Conservation (phyloP, 306 rosid species). For the Morella rubra region DNA sequence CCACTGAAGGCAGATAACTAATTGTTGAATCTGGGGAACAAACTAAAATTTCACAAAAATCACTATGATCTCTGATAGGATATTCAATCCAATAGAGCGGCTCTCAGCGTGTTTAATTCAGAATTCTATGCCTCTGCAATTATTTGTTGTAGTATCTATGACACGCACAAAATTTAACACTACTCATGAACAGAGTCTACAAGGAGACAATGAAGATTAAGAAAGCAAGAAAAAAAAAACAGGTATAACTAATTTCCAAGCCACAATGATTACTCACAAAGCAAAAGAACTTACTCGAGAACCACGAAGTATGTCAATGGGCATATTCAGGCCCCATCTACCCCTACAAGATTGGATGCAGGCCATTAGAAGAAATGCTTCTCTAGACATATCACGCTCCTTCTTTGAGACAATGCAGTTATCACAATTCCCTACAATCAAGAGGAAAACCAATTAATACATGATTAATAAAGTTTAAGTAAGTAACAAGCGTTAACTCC, state of each 20-base stretch:
- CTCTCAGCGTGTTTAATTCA: not conserved
- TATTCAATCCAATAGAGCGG: not conserved
- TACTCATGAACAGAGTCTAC: not conserved
- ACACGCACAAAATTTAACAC: not conserved
- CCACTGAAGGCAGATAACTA: not conserved
- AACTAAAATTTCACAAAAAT: too few relatives aligned
- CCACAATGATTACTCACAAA: constrained; percentile 1
- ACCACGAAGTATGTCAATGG: constrained; percentile 80
- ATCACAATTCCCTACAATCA: constrained; percentile 76
- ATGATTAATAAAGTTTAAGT: not conserved
- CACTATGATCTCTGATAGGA: not conserved
- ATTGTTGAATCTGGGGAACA: too few relatives aligned
- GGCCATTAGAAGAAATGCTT: constrained; percentile 86
- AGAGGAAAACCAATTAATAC: constrained; percentile 21
- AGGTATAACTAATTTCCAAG: not conserved
- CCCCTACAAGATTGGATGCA: constrained; percentile 73
- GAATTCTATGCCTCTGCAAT: not conserved
- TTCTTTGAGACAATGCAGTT: constrained; percentile 63
- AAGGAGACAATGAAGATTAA: constrained; percentile 7
- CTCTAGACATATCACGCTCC: constrained; percentile 77
- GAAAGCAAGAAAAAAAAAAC: constrained; percentile 9
- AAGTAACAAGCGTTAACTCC: not conserved
- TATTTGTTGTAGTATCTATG: not conserved
- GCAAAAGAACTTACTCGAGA: constrained; percentile 69
- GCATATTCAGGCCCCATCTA: constrained; percentile 82